phyloP scores from a whole-genome alignment of 106 monocot species.

The Narthecium ossifragum region DNA sequence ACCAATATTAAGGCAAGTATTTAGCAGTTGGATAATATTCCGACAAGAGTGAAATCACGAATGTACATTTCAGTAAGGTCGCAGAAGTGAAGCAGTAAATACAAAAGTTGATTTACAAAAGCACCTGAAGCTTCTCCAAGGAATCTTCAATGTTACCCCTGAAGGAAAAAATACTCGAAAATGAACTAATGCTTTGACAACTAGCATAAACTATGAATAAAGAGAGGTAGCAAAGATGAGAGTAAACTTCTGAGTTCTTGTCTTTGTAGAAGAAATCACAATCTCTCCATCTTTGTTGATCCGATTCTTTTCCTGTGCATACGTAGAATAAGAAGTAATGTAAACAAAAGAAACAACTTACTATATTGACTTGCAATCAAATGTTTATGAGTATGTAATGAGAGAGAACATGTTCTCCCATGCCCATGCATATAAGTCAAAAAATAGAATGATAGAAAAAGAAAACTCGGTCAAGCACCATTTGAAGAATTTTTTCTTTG shows the following conservation, averaged over 20 bases:
- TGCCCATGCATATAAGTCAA: too few relatives aligned
- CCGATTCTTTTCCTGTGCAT: conserved; percentile 86
- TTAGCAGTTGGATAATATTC: neutral
- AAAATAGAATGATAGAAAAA: too few relatives aligned
- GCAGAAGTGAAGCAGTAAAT: neutral
- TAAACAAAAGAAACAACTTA: too few relatives aligned
- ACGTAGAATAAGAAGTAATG: too few relatives aligned
- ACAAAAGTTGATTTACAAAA: neutral
- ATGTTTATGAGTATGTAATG: too few relatives aligned
- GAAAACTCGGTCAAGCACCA: conserved; percentile 30
- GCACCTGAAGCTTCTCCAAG: conserved; percentile 85
- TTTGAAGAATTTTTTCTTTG: conserved; percentile 80
- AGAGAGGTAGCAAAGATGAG: conserved; percentile 9
- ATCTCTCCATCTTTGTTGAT: conserved; percentile 96
- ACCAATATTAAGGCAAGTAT: neutral
- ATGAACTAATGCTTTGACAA: conserved; percentile 7
- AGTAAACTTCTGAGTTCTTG: conserved; percentile 85
- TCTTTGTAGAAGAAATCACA: conserved; percentile 93
- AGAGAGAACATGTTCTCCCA: too few relatives aligned
- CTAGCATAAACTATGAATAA: conserved; percentile 3
- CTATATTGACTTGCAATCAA: too few relatives aligned
- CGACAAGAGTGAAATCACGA: neutral
- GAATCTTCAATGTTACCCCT: conserved; percentile 98
- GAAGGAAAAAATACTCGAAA: conserved; percentile 12
- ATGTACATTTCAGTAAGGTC: neutral